Percentiles rank a stretch among this genome's conserved stretches.
phyloP scores from a whole-genome alignment of 2,329 filamentous ascomycete genomes.

The Aspergillus uvarum region DNA sequence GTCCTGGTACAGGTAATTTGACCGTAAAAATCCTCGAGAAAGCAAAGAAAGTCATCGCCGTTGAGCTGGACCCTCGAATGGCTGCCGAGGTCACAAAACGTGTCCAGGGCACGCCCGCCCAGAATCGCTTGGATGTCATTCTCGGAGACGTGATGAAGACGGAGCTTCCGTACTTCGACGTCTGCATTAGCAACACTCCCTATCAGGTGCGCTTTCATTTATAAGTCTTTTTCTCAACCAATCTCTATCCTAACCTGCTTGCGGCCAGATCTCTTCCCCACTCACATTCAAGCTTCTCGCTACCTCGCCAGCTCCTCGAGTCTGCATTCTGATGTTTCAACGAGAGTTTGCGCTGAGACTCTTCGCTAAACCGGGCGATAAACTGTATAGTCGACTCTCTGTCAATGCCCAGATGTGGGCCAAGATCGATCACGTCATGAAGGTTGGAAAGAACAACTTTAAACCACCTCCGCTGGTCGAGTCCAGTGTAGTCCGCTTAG shows the following conservation, averaged over 20 bases:
- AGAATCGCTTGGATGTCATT: conserved; percentile 81
- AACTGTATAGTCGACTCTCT: conserved; percentile 83
- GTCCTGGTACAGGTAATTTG: conserved; percentile 84
- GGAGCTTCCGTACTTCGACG: conserved; percentile 74
- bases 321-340: conserved; percentile 85
- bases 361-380: conserved; percentile 82
- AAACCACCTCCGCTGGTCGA: conserved; percentile 92
- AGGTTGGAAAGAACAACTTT: conserved; percentile 96
- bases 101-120: conserved; percentile 82
- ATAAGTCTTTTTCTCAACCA: conserved; percentile 3
- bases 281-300: conserved; percentile 88
- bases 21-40: conserved; percentile 87
- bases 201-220: conserved; percentile 54
- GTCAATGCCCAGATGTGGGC: conserved; percentile 95
- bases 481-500: conserved; percentile 83
- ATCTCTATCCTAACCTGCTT: conserved; percentile 12
- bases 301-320: conserved; percentile 75
- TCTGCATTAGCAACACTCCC: conserved; percentile 77
- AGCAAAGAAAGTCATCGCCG: conserved; percentile 77
- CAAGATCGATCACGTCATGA: conserved; percentile 72
- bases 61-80: conserved; percentile 96
- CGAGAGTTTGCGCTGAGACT: conserved; percentile 89
- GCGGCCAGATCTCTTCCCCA: conserved; percentile 73
- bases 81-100: conserved; percentile 91
- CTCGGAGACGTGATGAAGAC: conserved; percentile 94